Conservation (phyloP, 78 protist genomes). For the Abeoforma whisleri region DNA sequence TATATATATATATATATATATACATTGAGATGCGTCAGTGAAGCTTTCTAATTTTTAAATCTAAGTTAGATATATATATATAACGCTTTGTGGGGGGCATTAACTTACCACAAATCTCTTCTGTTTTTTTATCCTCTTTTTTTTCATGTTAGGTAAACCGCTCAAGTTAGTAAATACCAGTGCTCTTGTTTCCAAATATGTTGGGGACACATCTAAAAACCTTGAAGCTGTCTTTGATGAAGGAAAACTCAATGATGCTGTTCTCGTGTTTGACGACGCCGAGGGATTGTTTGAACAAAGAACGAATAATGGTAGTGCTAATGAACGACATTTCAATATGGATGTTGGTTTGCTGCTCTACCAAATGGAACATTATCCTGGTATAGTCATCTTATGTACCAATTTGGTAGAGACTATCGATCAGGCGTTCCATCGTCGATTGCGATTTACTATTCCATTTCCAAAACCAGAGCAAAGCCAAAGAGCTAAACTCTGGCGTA, state of each 20-base stretch:
- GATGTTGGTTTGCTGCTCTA: constrained; percentile 41
- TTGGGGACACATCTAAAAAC: neutral
- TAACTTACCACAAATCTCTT: too few relatives aligned
- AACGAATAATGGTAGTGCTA: neutral
- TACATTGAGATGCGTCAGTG: too few relatives aligned
- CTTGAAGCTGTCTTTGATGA: neutral
- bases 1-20: too few relatives aligned
- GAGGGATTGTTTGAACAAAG: constrained; percentile 47
- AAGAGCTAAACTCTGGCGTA: neutral
- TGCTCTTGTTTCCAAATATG: neutral
- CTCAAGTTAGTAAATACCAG: neutral
- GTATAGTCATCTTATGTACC: constrained; percentile 44
- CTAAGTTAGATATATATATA: too few relatives aligned
- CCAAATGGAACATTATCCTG: constrained; percentile 50
- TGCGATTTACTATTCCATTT: neutral
- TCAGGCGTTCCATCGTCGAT: constrained; percentile 32
- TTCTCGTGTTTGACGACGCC: constrained; percentile 45
- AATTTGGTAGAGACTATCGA: constrained; percentile 29
- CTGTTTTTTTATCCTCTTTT: too few relatives aligned
- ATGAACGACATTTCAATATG: constrained; percentile 30
- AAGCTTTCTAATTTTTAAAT: too few relatives aligned
- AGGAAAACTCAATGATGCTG: neutral
- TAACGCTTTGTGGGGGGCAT: too few relatives aligned
- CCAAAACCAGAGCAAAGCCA: neutral
- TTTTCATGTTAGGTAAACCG: too few relatives aligned